A percentile compares a stretch with the other conserved stretches of the same genome.
Evolutionary conservation across 495 filamentous ascomycete genomes (phyloP).

Genomic region (Penicillium subrubescens): DNA sequence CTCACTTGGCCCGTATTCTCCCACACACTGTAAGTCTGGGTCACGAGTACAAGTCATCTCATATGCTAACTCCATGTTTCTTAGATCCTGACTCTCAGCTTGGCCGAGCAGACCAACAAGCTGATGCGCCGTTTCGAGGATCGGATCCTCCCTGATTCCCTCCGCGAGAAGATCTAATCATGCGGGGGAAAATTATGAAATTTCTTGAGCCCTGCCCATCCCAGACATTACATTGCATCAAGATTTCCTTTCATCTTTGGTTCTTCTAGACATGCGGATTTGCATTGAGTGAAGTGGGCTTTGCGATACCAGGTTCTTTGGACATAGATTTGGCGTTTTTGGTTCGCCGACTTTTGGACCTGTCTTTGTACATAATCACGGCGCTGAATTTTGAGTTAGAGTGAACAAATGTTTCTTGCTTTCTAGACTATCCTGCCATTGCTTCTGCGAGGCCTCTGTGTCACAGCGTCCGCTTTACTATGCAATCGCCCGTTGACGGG

Average conservation of each 20-base stretch:
- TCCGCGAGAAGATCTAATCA: conserved; percentile 50
- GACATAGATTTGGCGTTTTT: conserved; percentile 20
- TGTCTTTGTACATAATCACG: neutral
- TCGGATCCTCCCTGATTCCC: conserved; percentile 55
- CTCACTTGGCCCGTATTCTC: conserved; percentile 89
- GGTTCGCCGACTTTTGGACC: neutral
- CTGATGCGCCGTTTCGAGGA: conserved; percentile 77
- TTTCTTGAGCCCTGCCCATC: conserved; percentile 1
- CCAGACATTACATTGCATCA: conserved; percentile 7
- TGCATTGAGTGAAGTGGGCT: conserved; percentile 6
- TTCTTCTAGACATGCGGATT: conserved; percentile 8
- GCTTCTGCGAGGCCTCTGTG: neutral
- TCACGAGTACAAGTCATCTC: neutral
- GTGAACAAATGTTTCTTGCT: neutral
- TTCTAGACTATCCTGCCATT: neutral
- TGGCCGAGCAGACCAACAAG: conserved; percentile 98
- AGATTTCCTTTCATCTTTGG: conserved; percentile 6
- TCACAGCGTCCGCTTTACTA: too few relatives aligned
- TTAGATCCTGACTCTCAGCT: conserved; percentile 81
- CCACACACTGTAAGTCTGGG: conserved; percentile 74
- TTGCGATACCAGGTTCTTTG: conserved; percentile 14
- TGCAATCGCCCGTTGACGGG: too few relatives aligned
- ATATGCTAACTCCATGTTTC: conserved; percentile 17
- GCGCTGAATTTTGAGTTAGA: neutral
- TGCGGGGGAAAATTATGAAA: neutral